Conservation (phyloP, 345 rosid species). For the Brassica nigra region DNA sequence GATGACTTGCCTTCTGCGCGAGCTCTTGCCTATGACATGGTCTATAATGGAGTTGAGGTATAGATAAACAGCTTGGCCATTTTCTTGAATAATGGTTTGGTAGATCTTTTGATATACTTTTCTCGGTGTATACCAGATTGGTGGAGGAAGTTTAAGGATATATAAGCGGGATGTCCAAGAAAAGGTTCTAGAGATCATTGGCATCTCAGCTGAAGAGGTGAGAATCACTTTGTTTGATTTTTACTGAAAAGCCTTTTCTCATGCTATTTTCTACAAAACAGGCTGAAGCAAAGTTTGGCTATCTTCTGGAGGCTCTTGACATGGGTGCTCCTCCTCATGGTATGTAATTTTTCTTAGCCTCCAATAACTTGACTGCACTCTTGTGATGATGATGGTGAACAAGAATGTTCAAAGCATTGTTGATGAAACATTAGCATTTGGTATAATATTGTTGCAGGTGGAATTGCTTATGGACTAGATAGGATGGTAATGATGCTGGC, state of each 20-base stretch:
- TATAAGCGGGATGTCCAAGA: constrained; percentile 85
- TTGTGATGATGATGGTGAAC: constrained; percentile 3
- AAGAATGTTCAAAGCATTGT: constrained; percentile 22
- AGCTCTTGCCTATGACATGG: constrained; percentile 98
- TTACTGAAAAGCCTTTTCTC: constrained; percentile 3
- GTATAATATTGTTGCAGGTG: constrained; percentile 53
- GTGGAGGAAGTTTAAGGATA: constrained; percentile 98
- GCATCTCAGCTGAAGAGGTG: constrained; percentile 79
- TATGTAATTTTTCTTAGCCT: constrained; percentile 28
- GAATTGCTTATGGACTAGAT: constrained; percentile 91
- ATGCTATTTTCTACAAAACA: constrained; percentile 33
- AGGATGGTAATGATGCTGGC: constrained; percentile 89
- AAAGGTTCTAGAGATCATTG: constrained; percentile 81
- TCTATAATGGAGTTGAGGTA: constrained; percentile 98
- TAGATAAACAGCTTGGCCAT: constrained; percentile 17
- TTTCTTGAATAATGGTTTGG: constrained; percentile 1
- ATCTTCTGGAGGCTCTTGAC: constrained; percentile 93
- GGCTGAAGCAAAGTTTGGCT: constrained; percentile 97
- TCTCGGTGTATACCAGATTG: constrained; percentile 62
- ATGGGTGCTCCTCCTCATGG: constrained; percentile 99
- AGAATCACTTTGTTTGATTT: constrained; percentile 22
- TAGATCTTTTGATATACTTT: background rate
- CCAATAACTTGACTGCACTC: background rate
- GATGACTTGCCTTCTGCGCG: constrained; percentile 83
- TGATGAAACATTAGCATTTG: constrained; percentile 19